A percentile compares a stretch with the other conserved stretches of the same genome.
phyloP scores from a whole-genome alignment of 768 basidiomycete genomes.

The Amanita subjunquillea region DNA sequence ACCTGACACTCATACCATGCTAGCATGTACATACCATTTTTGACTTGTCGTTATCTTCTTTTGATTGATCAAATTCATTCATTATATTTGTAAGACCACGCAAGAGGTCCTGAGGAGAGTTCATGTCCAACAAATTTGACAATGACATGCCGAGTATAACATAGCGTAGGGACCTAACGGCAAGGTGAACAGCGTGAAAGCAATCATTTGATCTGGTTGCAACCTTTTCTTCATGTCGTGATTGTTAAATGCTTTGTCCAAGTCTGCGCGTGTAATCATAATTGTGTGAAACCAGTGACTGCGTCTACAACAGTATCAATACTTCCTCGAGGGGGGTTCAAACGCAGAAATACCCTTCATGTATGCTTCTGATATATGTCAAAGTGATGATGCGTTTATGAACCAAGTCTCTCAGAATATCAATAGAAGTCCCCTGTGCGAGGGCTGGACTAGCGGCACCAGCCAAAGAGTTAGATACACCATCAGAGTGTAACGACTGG shows the following conservation, averaged over 20 bases:
- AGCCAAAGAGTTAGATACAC: constrained; percentile 21
- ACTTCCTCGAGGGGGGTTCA: neutral
- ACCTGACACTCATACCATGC: neutral
- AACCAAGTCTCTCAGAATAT: constrained; percentile 69
- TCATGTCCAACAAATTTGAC: constrained; percentile 71
- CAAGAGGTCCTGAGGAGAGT: constrained; percentile 71
- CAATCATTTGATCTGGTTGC: neutral
- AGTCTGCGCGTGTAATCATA: constrained; percentile 61
- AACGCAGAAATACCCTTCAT: constrained; percentile 61
- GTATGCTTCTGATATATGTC: constrained; percentile 76
- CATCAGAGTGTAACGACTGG: constrained; percentile 51
- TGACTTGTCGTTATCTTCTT: constrained; percentile 62
- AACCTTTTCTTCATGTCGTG: constrained; percentile 72
- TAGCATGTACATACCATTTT: constrained; percentile 45
- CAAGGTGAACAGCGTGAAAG: neutral
- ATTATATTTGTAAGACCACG: constrained; percentile 63
- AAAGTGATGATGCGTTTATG: constrained; percentile 80
- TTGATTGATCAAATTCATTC: constrained; percentile 70
- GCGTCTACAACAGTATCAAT: constrained; percentile 31
- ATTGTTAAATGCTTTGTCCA: constrained; percentile 69
- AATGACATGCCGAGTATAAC: constrained; percentile 83
- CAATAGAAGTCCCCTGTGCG: constrained; percentile 60
- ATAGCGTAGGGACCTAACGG: constrained; percentile 65
- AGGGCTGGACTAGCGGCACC: constrained; percentile 35
- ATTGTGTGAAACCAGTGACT: constrained; percentile 88